Percentiles rank a stretch among this genome's conserved stretches.
Conservation (phyloP, 2,329 filamentous ascomycete species). For the Tolypocladium paradoxum region DNA sequence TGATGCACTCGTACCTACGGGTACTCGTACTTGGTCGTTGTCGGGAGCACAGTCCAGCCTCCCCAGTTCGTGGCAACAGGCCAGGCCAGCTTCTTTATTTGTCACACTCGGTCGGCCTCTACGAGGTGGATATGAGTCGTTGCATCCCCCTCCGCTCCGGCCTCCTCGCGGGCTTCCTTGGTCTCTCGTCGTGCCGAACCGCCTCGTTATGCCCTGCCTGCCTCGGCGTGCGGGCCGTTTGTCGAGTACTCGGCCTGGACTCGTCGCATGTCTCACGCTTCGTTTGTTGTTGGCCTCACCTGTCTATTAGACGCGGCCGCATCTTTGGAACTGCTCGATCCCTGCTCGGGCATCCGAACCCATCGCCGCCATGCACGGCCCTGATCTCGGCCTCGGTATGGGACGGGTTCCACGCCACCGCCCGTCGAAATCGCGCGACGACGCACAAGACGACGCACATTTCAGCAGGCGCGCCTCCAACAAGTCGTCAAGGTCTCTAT, state of each 20-base stretch:
- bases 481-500: not conserved
- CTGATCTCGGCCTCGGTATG: not conserved
- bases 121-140: not conserved
- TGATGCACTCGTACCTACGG: not conserved
- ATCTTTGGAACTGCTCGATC: not conserved
- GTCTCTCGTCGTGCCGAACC: not conserved
- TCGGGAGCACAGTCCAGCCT: not conserved
- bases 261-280: not conserved
- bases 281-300: not conserved
- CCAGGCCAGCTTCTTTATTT: not conserved
- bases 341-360: not conserved
- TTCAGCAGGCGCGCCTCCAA: not conserved
- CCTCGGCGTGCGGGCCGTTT: not conserved
- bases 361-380: not conserved
- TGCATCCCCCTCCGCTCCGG: not conserved
- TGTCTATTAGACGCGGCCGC: not conserved
- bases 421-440: constrained; percentile 1
- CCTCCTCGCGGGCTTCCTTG: not conserved
- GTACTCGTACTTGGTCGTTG: not conserved
- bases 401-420: not conserved
- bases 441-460: not conserved
- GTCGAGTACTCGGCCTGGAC: not conserved
- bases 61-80: not conserved
- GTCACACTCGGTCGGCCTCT: not conserved
- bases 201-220: not conserved